Conservation (phyloP, 176 grass and related monocot species). For the Carex cristatella region DNA sequence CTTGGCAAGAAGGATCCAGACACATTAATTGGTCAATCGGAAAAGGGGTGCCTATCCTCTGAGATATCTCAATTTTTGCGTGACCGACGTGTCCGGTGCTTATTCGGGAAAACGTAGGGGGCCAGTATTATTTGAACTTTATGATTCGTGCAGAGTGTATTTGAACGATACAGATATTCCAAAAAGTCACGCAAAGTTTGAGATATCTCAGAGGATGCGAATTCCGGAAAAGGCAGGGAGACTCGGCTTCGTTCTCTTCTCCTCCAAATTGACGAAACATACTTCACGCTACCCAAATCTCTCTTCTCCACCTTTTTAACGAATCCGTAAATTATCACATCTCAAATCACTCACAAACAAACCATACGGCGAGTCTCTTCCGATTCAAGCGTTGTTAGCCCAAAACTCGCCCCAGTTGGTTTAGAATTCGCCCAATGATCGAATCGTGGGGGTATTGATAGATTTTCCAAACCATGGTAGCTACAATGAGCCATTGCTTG, state of each 20-base stretch:
- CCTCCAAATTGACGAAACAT: not conserved
- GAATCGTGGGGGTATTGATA: not conserved
- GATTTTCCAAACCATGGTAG: not conserved
- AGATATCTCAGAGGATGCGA: too few relatives aligned
- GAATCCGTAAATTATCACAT: not conserved
- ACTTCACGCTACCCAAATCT: not conserved
- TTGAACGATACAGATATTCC: too few relatives aligned
- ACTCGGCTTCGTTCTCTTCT: not conserved
- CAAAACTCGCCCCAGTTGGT: not conserved
- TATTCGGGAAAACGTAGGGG: too few relatives aligned
- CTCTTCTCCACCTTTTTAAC: not conserved
- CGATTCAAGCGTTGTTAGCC: not conserved
- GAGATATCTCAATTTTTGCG: too few relatives aligned
- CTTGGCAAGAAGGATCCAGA: not conserved
- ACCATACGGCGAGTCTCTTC: not conserved
- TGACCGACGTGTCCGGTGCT: too few relatives aligned
- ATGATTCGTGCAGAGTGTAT: too few relatives aligned
- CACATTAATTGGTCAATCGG: not conserved
- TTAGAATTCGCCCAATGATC: not conserved
- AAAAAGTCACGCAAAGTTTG: too few relatives aligned
- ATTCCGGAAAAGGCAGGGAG: too few relatives aligned
- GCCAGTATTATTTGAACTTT: too few relatives aligned
- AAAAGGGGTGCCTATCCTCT: not conserved
- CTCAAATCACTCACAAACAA: not conserved
- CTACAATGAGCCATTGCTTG: not conserved